Base-by-base conservation (phyloP, 139 green algal genomes). In the Tetraselmis chui region DNA sequence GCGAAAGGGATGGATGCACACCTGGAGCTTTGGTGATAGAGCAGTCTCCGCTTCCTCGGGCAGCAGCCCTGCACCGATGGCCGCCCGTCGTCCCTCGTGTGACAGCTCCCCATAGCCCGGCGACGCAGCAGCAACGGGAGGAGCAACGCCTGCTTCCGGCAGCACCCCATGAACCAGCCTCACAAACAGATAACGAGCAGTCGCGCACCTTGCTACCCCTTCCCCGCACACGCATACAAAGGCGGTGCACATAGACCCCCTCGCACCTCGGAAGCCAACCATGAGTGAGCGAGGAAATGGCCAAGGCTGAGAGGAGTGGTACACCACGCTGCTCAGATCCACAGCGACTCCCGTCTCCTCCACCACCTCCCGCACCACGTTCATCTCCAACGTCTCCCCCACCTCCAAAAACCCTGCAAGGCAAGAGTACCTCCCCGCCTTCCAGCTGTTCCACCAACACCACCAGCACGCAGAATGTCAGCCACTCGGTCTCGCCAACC, bases 261-360 rank as follows among this genome's bases (percentile, higher is more conserved):
- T 84, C 1, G 1, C 23, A 1, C 83, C 91, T 1, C 78, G 81
- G 82, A 96, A 97, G 22, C 89, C 94, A 1, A 97, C 80, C 94
- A 98, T 98, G 28, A 97, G 88, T 31, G 86, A 92, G 1, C 87
- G 84, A 0, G 94, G 94, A 85, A 97, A 97, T 28, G 94, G 94
- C 94, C 94, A 98, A 0, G 94, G 94, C 89, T 98, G 93, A 77
- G 81, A 90, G 77, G 83, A 83, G 30, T 90, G 79, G 85, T 97
- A 98, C 11, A 81, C 45, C 0, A 94, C 77, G 30, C 30, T 84
- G n/a, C n/a, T 29, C 1, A 32, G 74, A 18, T 32, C 58, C 31
- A 87, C 83, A 28, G 29, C n/a, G 32, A 92, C 87, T 1, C 79
- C 85, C 29, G 89, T 75, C 81, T 97, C 93, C 85, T 97, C 94